Percentiles rank a stretch among this genome's conserved stretches.
Evolutionary conservation across 108 stramenopile genomes (phyloP).

Genomic region (Aureococcus anophagefferens): DNA sequence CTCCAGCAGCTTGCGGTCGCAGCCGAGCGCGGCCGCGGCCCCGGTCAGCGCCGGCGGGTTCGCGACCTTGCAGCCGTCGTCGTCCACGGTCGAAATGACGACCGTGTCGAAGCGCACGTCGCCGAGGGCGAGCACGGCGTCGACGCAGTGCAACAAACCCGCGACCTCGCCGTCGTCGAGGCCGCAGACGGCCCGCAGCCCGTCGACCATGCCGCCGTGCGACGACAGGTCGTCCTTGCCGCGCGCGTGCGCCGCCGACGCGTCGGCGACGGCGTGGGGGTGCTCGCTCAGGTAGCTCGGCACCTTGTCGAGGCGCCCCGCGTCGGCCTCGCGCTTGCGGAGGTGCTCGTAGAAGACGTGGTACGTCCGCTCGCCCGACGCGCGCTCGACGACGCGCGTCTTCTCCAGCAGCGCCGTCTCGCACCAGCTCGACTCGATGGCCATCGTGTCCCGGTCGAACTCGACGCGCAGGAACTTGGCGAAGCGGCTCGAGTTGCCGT

Average conservation of each 20-base stretch:
- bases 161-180: background rate
- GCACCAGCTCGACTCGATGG: conserved; percentile 48
- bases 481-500: conserved; percentile 16
- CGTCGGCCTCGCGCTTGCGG: conserved; percentile 34
- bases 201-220: background rate
- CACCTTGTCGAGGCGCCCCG: background rate
- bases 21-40: background rate
- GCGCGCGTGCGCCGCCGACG: conserved; percentile 30
- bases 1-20: background rate
- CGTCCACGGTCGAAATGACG: conserved; percentile 55
- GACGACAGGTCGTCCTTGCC: background rate
- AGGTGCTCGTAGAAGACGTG: conserved; percentile 84
- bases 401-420: conserved; percentile 85
- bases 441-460: conserved; percentile 34
- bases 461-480: conserved; percentile 26
- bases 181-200: background rate
- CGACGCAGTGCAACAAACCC: conserved; percentile 35
- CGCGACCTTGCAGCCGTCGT: conserved; percentile 48
- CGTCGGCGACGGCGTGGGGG: conserved; percentile 6
- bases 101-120: conserved; percentile 58
- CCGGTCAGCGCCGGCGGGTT: background rate
- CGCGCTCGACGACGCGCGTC: conserved; percentile 76
- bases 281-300: background rate
- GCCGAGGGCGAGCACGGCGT: conserved; percentile 80
- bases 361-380: conserved; percentile 60